Evolutionary conservation across 306 rosid genomes (phyloP), one percentile per base, ranked within the genome.

Genomic region (Acacia crassicarpa): DNA sequence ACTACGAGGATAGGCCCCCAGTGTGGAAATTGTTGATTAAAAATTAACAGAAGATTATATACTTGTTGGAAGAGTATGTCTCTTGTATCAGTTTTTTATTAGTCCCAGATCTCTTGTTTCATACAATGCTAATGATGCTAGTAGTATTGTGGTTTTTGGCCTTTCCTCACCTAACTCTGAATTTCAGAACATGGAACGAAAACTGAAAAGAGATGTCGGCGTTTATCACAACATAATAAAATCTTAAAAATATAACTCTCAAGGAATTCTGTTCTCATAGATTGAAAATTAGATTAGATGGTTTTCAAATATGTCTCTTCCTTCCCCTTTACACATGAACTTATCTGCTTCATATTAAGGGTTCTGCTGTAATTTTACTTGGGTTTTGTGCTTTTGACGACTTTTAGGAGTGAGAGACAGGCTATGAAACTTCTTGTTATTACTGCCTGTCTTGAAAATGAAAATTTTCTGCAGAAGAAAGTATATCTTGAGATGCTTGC

Each of bases 371-470:
- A 20, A 81, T 63, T 38, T 38, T 67, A 69, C 33, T 66, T 75
- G 4, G 71, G 33, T 82, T 67, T 73, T 69, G 35, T 78, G 76
- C 56, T 73, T 75, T 54, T 85, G 70, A 85, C 71, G 69, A 63
- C 78, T 73, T 73, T 35, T 79, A 93, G 99, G 93, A 95, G 73
- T 97, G 98, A 83, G 99, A 83, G 91, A 32, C 35, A 89, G 87
- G 98, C 98, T 77, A 79, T 93, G 86, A 93, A 95, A 86, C 78
- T 93, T 72, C 96, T 93, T 41, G 99, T 98, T 80, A 95, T 91
- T 9, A 98, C 98, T 75, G 89, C 98, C 2, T 93, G 96, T 72
- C 93, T 91, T 40, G 97, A 93, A 72, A 87, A 92, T 33, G 98
- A 95, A 86, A 88, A 88, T 81, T 95, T 95, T 82, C 78, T 95